Percentiles rank a stretch among this genome's conserved stretches.
Evolutionary conservation across 345 rosid genomes (phyloP).

Genomic region (Bretschneidera sinensis): DNA sequence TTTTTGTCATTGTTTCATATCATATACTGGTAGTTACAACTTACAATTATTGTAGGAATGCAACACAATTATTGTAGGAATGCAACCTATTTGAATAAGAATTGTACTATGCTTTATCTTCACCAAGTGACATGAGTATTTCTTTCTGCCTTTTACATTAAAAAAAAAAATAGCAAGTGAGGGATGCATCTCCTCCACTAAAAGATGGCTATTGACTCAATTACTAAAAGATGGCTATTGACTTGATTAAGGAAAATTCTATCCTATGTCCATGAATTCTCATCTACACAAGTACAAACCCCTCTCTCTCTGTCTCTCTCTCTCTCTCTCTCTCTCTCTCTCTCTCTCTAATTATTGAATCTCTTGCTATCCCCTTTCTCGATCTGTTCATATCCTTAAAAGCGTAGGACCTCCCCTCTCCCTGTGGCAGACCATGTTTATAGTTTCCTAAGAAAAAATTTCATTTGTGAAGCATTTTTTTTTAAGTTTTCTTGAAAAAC

Average conservation of each 20-base stretch:
- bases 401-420: too few species aligned
- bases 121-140: not conserved
- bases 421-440: too few species aligned
- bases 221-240: not conserved
- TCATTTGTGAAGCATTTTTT: too few species aligned
- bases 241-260: too few species aligned
- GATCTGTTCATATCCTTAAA: not conserved
- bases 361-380: too few species aligned
- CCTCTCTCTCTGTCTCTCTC: not conserved
- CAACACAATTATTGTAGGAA: not conserved
- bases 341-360: too few species aligned
- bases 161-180: conserved; percentile 14
- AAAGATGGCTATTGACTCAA: not conserved
- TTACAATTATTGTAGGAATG: conserved; percentile 6
- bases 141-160: conserved; percentile 7
- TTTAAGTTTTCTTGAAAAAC: too few species aligned
- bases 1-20: not conserved
- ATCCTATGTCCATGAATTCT: too few species aligned
- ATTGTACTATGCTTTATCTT: not conserved
- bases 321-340: not conserved
- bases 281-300: too few species aligned
- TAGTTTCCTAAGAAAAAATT: too few species aligned
- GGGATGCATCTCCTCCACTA: conserved; percentile 13
- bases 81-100: not conserved
- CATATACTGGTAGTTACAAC: too few species aligned